These are phyloP conservation scores for Trichoderma guizhouense DNA, from an alignment of 2,329 filamentous ascomycete species.

Conservation along the genomic window DNA sequence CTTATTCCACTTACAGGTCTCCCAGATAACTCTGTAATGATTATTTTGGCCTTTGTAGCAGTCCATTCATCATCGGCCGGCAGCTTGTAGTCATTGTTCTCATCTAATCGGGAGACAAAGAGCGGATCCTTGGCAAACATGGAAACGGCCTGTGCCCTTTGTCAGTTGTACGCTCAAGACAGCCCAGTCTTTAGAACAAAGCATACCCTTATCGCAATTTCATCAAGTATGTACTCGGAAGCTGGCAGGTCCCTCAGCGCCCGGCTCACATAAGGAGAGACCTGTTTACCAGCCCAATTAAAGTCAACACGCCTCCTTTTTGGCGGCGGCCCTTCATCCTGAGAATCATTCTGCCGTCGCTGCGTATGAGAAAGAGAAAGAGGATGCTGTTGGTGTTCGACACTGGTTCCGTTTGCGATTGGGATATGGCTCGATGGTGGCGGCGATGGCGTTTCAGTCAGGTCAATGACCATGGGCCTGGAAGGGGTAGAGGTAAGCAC, in stretches of 20 bases:
- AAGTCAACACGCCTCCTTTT: constrained; percentile 32
- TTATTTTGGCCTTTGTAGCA: constrained; percentile 17
- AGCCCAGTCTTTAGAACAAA: background rate
- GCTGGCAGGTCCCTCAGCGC: constrained; percentile 26
- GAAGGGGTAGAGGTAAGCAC: constrained; percentile 16
- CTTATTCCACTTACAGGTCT: constrained; percentile 22
- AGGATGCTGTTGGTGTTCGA: background rate
- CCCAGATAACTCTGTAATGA: constrained; percentile 24
- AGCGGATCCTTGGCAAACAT: constrained; percentile 24
- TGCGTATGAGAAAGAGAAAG: background rate
- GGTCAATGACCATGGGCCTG: constrained; percentile 15
- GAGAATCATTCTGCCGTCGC: background rate
- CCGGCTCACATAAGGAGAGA: constrained; percentile 29
- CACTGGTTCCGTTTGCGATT: background rate
- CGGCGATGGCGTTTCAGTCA: constrained; percentile 15
- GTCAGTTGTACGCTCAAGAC: constrained; percentile 14
- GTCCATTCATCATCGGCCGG: constrained; percentile 23
- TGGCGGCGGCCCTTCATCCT: constrained; percentile 26
- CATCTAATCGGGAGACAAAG: constrained; percentile 27
- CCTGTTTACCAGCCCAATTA: constrained; percentile 19
- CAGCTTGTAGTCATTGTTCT: constrained; percentile 20
- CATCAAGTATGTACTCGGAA: constrained; percentile 25
- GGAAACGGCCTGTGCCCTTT: constrained; percentile 23
- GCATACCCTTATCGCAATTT: constrained; percentile 33
- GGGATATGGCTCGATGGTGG: background rate